Evolutionary conservation across 768 basidiomycete species (phyloP), one percentile per base, ranked within the genome.

Genomic region (Asterophora parasitica): DNA sequence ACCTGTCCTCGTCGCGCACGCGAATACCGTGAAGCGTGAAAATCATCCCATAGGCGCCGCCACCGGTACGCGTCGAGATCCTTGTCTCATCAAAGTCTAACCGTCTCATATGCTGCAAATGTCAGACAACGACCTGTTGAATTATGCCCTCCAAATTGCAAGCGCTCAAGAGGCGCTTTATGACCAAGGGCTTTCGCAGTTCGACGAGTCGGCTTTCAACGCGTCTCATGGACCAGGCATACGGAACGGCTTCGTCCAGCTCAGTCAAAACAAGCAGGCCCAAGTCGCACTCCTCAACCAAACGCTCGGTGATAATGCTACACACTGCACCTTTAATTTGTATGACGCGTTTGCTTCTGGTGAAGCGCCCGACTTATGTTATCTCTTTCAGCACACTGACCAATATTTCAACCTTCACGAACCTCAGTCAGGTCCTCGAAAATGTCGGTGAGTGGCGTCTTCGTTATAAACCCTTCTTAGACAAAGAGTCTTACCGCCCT

Each of bases 291-390:
- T 64, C 27, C 31, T 64, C 17, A 52, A 45, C 6, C 28, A 49
- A 17, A 58, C 59, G 8, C 62, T 80, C 33, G 78, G 78, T 7
- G 58, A 57, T 30, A 57, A 63, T 12, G 75, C 79, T 4, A 66
- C 69, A 19, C 67, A 74, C 2, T 82, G 81, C 67, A 64, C 62
- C 13, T 83, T 82, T 61, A 59, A 49, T 46, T 83, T 81, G 74
- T 73, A 44, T 34, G 70, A 23, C 23, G 23, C 23, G 23, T 23
- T 23, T 23, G 23, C 6, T 23, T 23, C 23, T 23, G 23, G 23
- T 23, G 3, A 23, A 23, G 3, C 6, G 23, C 3, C 23, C 6
- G 13, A 3, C 27, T 9, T 36, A 13, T 10, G 23, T 6, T 5
- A 20, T 38, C 8, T 19, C 11, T n/a, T 15, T 16, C 7, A 58